Conservation (phyloP, 768 basidiomycete species). For the Leucocoprinus birnbaumii region DNA sequence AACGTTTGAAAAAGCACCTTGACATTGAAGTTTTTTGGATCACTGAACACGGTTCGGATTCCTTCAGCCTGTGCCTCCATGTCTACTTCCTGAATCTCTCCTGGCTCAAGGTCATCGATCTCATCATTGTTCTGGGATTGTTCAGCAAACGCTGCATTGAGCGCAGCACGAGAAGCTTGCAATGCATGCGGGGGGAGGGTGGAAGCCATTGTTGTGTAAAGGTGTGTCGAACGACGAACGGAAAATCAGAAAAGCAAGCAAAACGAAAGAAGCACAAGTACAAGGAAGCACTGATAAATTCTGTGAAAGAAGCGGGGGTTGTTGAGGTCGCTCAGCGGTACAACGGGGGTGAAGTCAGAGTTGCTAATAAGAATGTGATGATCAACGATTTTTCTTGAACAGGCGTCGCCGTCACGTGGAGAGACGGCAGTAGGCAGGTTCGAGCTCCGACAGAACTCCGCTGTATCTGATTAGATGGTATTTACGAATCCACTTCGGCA, state of each 20-base stretch:
- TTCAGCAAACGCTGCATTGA: constrained; percentile 69
- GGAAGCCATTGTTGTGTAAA: constrained; percentile 28
- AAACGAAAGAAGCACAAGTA: constrained; percentile 11
- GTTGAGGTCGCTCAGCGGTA: constrained; percentile 4
- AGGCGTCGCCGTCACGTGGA: constrained; percentile 13
- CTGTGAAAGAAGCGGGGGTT: not conserved
- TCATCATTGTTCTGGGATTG: constrained; percentile 32
- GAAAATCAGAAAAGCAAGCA: constrained; percentile 11
- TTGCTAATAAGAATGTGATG: constrained; percentile 16
- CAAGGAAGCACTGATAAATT: not conserved
- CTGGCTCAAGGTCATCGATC: constrained; percentile 58
- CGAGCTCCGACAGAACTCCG: constrained; percentile 2
- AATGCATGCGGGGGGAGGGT: constrained; percentile 61
- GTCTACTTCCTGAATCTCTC: constrained; percentile 85
- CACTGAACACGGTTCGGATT: constrained; percentile 91
- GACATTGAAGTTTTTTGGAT: constrained; percentile 92
- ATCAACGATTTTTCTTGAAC: constrained; percentile 18
- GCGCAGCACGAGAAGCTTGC: constrained; percentile 79
- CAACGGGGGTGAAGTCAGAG: constrained; percentile 2
- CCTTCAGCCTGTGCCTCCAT: constrained; percentile 81
- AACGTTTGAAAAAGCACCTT: constrained; percentile 53
- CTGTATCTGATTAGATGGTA: constrained; percentile 32
- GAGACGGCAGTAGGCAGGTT: not conserved
- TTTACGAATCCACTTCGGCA: not conserved
- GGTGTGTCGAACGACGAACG: not conserved